Evolutionary conservation across 495 filamentous ascomycete species (phyloP), one percentile per base, ranked within the genome.

Genomic region (Letharia columbiana): DNA sequence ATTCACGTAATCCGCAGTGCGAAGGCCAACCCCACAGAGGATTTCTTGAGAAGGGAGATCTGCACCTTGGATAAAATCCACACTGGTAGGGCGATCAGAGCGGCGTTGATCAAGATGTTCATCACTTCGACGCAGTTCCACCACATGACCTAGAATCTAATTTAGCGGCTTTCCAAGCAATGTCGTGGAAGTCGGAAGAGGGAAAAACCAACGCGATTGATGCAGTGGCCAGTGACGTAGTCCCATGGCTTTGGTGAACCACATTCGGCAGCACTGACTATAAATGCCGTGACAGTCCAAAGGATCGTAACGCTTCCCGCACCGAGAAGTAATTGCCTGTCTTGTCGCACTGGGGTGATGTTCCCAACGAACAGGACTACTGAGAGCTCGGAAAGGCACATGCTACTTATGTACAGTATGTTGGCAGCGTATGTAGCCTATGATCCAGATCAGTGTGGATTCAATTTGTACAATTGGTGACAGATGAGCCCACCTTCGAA

Each of bases 81-180:
- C 9, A 75, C 62, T 1, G 80, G 77, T 49, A 79, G 71, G 13
- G 68, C 65, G 7, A 81, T 72, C 39, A 83, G 71, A 1, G 71
- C 77, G 20, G 47, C 65, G 50, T 83, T 78, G 4, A 75, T 76
- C n/a, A 81, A 20, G 35, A 81, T 75, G 44, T 79, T 82, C 4
- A 74, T 72, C 49, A 77, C 67, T 39, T 68, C 73, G 35, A 80
- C 73, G 61, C 77, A 81, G 47, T 75, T 73, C 65, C 77, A 71
- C 72, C 80, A 62, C 13, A 31, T 35, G 39, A 58, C 37, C 64
- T 65, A n/a, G 42, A 17, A 7, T 68, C 70, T 67, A 67, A 31
- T 47, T 65, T 15, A 60, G 42, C 18, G 17, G n/a, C 39, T 23
- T 40, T 37, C 23, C 31, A 31, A 42, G n/a, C 39, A 18, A 41